Conservation (phyloP, 164 flowering plant species). For the Vitis labrusca region DNA sequence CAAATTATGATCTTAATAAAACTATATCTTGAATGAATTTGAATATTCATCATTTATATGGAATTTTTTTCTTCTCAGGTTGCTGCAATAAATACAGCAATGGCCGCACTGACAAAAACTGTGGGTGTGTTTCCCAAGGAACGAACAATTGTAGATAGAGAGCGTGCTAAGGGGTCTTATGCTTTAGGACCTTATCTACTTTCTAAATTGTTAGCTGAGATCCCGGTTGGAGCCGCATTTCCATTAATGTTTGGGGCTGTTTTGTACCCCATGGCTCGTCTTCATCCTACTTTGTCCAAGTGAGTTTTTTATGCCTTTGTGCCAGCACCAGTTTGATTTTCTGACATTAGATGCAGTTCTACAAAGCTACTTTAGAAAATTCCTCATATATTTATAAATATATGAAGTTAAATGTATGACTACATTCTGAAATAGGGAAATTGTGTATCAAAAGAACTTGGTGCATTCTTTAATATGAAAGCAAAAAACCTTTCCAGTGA, state of each 20-base stretch:
- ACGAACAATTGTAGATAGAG: constrained; percentile 91
- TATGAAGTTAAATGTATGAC: too few species aligned
- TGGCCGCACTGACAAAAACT: constrained; percentile 99
- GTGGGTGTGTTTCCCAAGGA: constrained; percentile 95
- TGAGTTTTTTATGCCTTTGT: constrained; percentile 16
- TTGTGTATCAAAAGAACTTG: too few species aligned
- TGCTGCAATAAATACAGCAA: constrained; percentile 97
- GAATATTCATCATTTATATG: not conserved
- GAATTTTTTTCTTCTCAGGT: constrained; percentile 42
- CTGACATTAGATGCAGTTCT: not conserved
- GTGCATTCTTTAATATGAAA: too few species aligned
- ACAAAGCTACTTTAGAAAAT: not conserved
- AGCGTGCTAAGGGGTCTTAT: constrained; percentile 91
- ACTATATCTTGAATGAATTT: too few species aligned
- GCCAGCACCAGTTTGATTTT: not conserved
- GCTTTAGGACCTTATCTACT: constrained; percentile 84
- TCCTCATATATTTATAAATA: too few species aligned
- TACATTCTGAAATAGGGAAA: too few species aligned
- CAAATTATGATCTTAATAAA: too few species aligned
- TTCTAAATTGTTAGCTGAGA: constrained; percentile 89
- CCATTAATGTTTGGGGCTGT: constrained; percentile 92
- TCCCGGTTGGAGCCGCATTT: constrained; percentile 92
- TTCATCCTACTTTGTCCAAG: constrained; percentile 85
- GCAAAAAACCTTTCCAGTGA: too few species aligned
- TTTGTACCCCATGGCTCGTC: constrained; percentile 94